Conservation (phyloP, 305 asterid species). For the Rubia tinctorum region DNA sequence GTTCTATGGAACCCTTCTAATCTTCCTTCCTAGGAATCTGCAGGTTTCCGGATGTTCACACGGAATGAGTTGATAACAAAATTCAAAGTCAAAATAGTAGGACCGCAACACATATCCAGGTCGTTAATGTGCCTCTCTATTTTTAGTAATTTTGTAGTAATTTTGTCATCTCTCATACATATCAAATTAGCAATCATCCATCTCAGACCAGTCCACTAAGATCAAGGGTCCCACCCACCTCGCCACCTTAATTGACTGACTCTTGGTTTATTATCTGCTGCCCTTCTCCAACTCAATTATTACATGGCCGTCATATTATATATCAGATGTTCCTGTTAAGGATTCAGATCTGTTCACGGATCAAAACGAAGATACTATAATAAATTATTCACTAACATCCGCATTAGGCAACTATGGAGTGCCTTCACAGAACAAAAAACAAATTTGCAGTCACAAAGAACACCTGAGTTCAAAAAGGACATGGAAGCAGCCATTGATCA, state of each 20-base stretch:
- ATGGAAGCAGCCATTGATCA: background rate
- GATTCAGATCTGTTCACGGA: no score
- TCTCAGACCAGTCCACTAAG: background rate
- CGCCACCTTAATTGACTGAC: conserved; percentile 1
- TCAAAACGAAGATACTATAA: no score
- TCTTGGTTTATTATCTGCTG: background rate
- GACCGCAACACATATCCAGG: background rate
- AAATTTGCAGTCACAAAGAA: background rate
- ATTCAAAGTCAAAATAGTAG: background rate
- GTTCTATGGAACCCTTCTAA: background rate
- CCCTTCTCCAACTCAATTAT: background rate
- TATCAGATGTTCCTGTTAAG: no score
- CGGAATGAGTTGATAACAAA: background rate
- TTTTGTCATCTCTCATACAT: background rate
- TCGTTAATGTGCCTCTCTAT: background rate
- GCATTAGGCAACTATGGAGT: background rate
- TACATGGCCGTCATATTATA: no score
- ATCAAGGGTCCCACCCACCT: background rate
- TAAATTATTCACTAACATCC: background rate
- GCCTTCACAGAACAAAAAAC: background rate
- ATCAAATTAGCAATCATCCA: background rate
- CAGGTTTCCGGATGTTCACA: background rate
- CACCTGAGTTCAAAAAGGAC: background rate
- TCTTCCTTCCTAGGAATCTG: background rate
- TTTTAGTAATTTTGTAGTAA: background rate